A percentile compares a stretch with the other conserved stretches of the same genome.
Evolutionary conservation across 2,329 filamentous ascomycete species (phyloP).

Genomic region (Penicillium psychrosexuale): DNA sequence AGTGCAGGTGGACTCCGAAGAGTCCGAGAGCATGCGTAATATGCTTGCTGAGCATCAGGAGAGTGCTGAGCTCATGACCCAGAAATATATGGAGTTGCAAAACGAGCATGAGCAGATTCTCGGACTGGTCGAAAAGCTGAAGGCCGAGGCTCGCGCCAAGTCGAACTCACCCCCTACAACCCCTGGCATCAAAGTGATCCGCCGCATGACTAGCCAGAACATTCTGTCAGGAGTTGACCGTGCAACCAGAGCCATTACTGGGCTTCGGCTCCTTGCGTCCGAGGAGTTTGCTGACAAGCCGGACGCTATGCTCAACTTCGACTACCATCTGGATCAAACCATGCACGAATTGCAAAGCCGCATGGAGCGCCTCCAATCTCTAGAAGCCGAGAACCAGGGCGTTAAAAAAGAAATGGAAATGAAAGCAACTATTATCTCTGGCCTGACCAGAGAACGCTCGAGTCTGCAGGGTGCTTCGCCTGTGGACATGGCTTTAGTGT

Average conservation of each 20-base stretch:
- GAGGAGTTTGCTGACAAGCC: conserved; percentile 81
- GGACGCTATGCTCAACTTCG: conserved; percentile 87
- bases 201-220: conserved; percentile 89
- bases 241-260: conserved; percentile 85
- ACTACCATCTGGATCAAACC: conserved; percentile 83
- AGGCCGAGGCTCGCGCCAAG: conserved; percentile 79
- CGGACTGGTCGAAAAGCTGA: conserved; percentile 85
- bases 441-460: conserved; percentile 85
- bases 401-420: conserved; percentile 95
- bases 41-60: conserved; percentile 74
- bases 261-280: conserved; percentile 79
- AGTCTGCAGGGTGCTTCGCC: conserved; percentile 77
- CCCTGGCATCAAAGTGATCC: conserved; percentile 61
- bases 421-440: conserved; percentile 94
- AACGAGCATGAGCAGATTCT: conserved; percentile 76
- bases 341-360: conserved; percentile 87
- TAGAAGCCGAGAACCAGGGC: conserved; percentile 78
- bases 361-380: conserved; percentile 82
- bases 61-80: conserved; percentile 67
- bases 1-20: conserved; percentile 52
- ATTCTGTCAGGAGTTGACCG: conserved; percentile 77
- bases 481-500: conserved; percentile 87
- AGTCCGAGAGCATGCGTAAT: conserved; percentile 68
- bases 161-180: conserved; percentile 52
- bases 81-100: conserved; percentile 80